Evolutionary conservation across 768 basidiomycete species (phyloP).

Genomic region (Pleurotus giganteus): DNA sequence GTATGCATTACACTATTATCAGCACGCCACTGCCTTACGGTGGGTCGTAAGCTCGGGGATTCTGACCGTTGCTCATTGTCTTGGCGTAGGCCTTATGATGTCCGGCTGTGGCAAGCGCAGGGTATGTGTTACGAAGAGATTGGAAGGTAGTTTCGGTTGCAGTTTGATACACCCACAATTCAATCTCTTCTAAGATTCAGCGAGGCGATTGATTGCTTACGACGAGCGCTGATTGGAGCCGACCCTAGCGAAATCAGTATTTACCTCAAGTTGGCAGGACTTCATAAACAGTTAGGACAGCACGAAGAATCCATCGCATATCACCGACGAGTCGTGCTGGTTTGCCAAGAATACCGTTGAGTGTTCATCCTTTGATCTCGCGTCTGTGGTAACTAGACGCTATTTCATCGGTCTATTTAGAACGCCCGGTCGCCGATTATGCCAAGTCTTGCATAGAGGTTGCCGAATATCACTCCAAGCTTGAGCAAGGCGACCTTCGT

Average conservation of each 20-base stretch:
- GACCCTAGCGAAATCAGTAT: conserved; percentile 75
- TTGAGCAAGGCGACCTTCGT: conserved; percentile 59
- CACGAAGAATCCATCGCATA: conserved; percentile 68
- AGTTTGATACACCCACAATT: neutral
- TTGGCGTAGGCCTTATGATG: conserved; percentile 80
- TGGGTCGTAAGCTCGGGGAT: conserved; percentile 26
- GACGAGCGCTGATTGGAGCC: conserved; percentile 82
- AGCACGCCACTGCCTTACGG: conserved; percentile 91
- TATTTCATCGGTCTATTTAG: conserved; percentile 34
- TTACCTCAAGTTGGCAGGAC: conserved; percentile 69
- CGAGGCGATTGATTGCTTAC: conserved; percentile 90
- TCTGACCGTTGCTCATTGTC: conserved; percentile 4
- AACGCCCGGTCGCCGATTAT: conserved; percentile 72
- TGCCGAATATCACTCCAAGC: conserved; percentile 72
- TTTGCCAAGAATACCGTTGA: conserved; percentile 60
- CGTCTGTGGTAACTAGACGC: conserved; percentile 20
- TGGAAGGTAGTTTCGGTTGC: conserved; percentile 53
- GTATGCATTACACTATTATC: conserved; percentile 95
- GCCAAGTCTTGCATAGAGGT: conserved; percentile 83
- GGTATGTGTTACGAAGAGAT: conserved; percentile 93
- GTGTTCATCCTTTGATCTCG: conserved; percentile 16
- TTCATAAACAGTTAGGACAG: conserved; percentile 69
- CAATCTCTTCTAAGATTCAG: conserved; percentile 49
- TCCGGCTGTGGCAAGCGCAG: conserved; percentile 93
- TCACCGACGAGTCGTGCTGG: conserved; percentile 77